Conservation (phyloP, 1,139 yeast species). For the Yamadazyma triangularis region DNA sequence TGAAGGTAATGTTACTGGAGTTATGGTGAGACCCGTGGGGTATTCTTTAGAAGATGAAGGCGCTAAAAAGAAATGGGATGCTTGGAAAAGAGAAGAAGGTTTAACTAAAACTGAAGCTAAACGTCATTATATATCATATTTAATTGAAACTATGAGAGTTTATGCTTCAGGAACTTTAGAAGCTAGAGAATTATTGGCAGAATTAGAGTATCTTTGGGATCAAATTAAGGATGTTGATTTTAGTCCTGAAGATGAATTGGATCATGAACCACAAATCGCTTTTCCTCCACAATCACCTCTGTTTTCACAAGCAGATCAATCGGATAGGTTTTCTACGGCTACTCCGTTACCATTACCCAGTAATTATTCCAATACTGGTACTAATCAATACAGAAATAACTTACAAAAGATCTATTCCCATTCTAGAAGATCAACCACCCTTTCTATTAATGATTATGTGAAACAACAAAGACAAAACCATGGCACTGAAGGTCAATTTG, state of each 20-base stretch:
- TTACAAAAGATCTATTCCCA: slow-evolving; percentile 44
- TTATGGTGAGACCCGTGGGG: slow-evolving; percentile 65
- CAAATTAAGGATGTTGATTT: slow-evolving; percentile 57
- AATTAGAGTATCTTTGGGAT: slow-evolving; percentile 70
- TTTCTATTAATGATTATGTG: slow-evolving; percentile 35
- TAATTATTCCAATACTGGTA: slow-evolving; percentile 20
- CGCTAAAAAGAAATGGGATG: slow-evolving; percentile 75
- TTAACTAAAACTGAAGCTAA: slow-evolving; percentile 71
- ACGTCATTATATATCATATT: slow-evolving; percentile 58
- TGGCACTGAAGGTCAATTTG: slow-evolving; percentile 1
- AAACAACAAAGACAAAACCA: slow-evolving; percentile 30
- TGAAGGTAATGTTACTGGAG: slow-evolving; percentile 73
- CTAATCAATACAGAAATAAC: slow-evolving; percentile 20
- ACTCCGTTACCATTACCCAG: slow-evolving; percentile 26
- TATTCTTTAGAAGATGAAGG: slow-evolving; percentile 58
- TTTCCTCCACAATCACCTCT: slow-evolving; percentile 37
- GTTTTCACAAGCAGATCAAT: slow-evolving; percentile 29
- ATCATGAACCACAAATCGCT: slow-evolving; percentile 20
- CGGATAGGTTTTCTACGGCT: slow-evolving; percentile 35
- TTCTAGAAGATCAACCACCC: slow-evolving; percentile 37
- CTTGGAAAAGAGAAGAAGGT: slow-evolving; percentile 79
- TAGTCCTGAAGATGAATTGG: slow-evolving; percentile 25
- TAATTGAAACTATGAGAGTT: slow-evolving; percentile 68
- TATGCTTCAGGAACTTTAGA: slow-evolving; percentile 69
- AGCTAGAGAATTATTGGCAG: slow-evolving; percentile 61